Evolutionary conservation across 2,329 filamentous ascomycete species (phyloP), one percentile per base, ranked within the genome.

Genomic region (Calonectria naviculata): DNA sequence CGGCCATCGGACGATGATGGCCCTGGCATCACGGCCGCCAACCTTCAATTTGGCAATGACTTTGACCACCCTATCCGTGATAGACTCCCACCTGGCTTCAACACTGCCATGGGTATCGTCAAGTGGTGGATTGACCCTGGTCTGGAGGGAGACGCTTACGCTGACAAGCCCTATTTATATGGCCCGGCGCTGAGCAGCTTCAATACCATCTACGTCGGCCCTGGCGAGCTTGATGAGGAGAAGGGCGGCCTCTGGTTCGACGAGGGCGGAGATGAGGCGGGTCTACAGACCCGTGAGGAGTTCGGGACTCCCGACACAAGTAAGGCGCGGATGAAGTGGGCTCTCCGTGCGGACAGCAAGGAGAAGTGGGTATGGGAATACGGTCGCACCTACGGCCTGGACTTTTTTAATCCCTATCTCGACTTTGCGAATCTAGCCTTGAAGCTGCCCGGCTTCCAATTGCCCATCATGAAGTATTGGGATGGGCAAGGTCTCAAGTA

Each of bases 11-110:
- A 71, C 1, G 72, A 75, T 3, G 71, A 74, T 6, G 31, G 68
- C 6, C 6, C 26, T n/a, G 88, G 88, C 41, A 91, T 97, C 68
- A 87, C 87, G 4, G 95, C 91, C 52, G 83, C 89, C 29, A 92
- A 97, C 73, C 87, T 99, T 3, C 91, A 98, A 65, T 98, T 98
- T 78, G 97, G 96, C 47, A 98, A 98, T 82, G 95, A 98, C 86
- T 98, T 98, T 81, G 95, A 98, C 79, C 90, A 93, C 62, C 94
- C 97, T 0, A 97, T 99, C 76, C 90, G 95, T 34, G 93, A 98
- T 80, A 90, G 92, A 19, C 87, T 99, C 2, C 96, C 97, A 0
- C 94, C 94, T 0, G 95, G 96, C 0, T 97, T 98, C 83, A 91
- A 91, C 80, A 93, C 94, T 12, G 95, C 95, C 0, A 91, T 98